These are phyloP conservation scores for Cladosporium sp. DNA, from an alignment of 2,329 filamentous ascomycete genomes.

Conservation along the genomic window DNA sequence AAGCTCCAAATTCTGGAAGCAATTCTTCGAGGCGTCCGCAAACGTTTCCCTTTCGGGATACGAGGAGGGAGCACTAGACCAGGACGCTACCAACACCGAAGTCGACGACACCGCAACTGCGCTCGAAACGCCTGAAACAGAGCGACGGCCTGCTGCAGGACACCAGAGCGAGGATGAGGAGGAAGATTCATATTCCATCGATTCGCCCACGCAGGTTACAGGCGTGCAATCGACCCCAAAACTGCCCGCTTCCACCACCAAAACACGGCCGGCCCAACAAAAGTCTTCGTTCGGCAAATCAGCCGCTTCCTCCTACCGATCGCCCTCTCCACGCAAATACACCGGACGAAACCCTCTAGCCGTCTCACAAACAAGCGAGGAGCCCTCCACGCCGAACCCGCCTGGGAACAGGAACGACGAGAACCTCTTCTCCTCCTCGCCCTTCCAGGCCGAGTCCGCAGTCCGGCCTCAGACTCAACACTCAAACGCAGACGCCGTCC, in stretches of 20 bases:
- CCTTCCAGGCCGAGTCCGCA: slow-evolving; percentile 42
- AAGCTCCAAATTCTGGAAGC: slow-evolving; percentile 98
- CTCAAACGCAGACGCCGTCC: slow-evolving; percentile 62
- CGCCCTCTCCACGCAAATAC: slow-evolving; percentile 34
- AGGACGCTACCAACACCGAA: slow-evolving; percentile 44
- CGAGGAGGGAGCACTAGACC: slow-evolving; percentile 63
- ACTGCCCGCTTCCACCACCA: slow-evolving; percentile 34
- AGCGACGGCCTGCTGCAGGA: slow-evolving; percentile 12
- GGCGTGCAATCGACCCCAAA: slow-evolving; percentile 56
- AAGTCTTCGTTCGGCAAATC: slow-evolving; percentile 7
- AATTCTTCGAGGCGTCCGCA: slow-evolving; percentile 97
- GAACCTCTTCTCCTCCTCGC: slow-evolving; percentile 39
- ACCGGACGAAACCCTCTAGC: slow-evolving; percentile 33
- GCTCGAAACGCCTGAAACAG: slow-evolving; percentile 28
- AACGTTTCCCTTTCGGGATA: slow-evolving; percentile 96
- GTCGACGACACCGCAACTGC: slow-evolving; percentile 22
- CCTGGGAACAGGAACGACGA: slow-evolving; percentile 11
- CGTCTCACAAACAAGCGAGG: slow-evolving; percentile 15
- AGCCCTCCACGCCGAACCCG: slow-evolving; percentile 25
- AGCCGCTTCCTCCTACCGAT: slow-evolving; percentile 20
- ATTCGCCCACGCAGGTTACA: slow-evolving; percentile 47
- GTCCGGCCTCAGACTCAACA: slow-evolving; percentile 28
- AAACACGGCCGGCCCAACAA: slow-evolving; percentile 11
- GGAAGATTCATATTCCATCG: slow-evolving; percentile 56
- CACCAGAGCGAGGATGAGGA: slow-evolving; percentile 33